Evolutionary conservation across 305 asterid genomes (phyloP), one percentile per base, ranked within the genome.

Genomic region (Fraxinus baroniana): DNA sequence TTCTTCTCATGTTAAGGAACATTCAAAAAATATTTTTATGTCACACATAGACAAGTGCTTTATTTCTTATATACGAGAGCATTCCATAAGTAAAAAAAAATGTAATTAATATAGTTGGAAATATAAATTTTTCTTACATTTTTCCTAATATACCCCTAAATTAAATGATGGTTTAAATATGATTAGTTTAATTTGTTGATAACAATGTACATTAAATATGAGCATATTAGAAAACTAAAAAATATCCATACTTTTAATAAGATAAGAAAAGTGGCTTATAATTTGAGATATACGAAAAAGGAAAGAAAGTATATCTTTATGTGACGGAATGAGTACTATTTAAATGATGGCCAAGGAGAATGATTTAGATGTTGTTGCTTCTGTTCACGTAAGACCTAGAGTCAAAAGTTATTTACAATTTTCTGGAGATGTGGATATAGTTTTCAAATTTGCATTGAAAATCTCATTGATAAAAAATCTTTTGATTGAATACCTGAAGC

Each of bases 1-100:
- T 64, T 74, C 35, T 77, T 87, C 79, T 83, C 74, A 26, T 24
- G 49, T 18, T 68, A 35, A 77, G 73, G 62, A 81, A 57, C 46
- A 64, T 76, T 77, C 52, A 41, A 41, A 41, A 41, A 41, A 41
- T 44, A 44, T 10, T 66, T 77, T 37, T 2, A 37, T 74, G 6
- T 78, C 46, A 78, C 44, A 78, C 36, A 6, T 83, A 18, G 39
- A 41, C 4, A 64, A 22, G 33, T 13, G 49, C 5, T 82, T 44
- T 76, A 24, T 49, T 15, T 84, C 20, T 70, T 24, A 78, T 74
- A 26, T 71, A 74, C 60, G 81, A 72, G 46, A 28, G 18, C 74
- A 68, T 26, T 68, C 17, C 74, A 12, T 0, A 3, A 46, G 57
- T 46, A 46, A 46, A 44, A 44, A 44, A 44, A 44, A 12, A 44